phyloP scores from a whole-genome alignment of 148 eudicot species.

The Dysphania ambrosioides region DNA sequence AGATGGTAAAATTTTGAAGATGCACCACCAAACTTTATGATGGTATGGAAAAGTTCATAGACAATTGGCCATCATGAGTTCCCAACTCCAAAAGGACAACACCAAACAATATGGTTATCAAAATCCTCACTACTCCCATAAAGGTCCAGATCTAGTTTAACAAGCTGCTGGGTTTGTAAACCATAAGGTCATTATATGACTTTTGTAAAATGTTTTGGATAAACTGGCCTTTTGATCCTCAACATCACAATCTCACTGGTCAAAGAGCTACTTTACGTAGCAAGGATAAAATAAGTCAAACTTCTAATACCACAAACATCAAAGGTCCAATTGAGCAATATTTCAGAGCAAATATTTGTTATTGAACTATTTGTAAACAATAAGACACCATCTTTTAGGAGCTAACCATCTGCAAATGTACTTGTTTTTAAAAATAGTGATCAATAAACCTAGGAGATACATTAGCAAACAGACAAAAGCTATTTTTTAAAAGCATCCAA shows the following conservation, averaged over 20 bases:
- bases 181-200: not conserved
- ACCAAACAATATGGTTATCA: not conserved
- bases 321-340: too few relatives aligned
- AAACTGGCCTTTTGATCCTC: not conserved
- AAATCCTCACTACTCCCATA: not conserved
- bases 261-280: too few relatives aligned
- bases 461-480: not conserved
- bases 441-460: not conserved
- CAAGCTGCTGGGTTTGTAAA: too few relatives aligned
- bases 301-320: too few relatives aligned
- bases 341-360: too few relatives aligned
- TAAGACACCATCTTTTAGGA: too few relatives aligned
- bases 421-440: not conserved
- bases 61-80: not conserved
- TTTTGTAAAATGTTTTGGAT: not conserved
- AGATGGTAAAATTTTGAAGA: not conserved
- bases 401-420: not conserved
- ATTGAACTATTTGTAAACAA: too few relatives aligned
- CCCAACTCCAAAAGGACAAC: not conserved
- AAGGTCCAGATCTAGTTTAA: too few relatives aligned
- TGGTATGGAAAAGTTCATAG: not conserved
- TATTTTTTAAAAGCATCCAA: not conserved
- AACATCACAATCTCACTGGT: not conserved
- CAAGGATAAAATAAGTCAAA: too few relatives aligned
- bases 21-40: not conserved